phyloP scores from a whole-genome alignment of 192 early-diverging fungal species.

The Phlyctochytrium arcticum region DNA sequence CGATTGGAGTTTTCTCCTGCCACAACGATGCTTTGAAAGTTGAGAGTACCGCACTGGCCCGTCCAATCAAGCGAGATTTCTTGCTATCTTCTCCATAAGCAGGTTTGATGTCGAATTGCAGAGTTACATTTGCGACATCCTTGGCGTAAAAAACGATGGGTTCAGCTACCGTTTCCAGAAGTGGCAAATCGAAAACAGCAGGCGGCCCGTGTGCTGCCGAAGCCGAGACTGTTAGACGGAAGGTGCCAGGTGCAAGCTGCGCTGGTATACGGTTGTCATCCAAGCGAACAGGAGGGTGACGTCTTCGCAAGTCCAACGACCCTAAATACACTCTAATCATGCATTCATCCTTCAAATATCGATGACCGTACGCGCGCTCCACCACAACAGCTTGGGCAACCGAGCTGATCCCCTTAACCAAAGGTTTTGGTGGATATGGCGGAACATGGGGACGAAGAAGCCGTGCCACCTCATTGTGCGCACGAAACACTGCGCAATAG shows the following conservation, averaged over 20 bases:
- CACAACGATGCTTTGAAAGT: constrained; percentile 42
- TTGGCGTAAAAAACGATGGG: constrained; percentile 53
- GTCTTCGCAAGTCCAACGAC: constrained; percentile 52
- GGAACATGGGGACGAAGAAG: constrained; percentile 41
- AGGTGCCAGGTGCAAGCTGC: constrained; percentile 26
- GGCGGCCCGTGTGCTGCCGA: constrained; percentile 57
- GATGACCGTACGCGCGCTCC: constrained; percentile 57
- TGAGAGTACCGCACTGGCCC: constrained; percentile 53
- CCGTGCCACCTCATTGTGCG: constrained; percentile 43
- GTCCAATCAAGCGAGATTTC: constrained; percentile 41
- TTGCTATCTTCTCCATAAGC: constrained; percentile 45
- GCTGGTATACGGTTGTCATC: constrained; percentile 24
- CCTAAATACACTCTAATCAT: constrained; percentile 65
- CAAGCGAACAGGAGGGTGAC: constrained; percentile 41
- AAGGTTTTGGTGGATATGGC: constrained; percentile 1
- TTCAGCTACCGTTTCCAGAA: constrained; percentile 46
- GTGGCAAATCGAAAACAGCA: constrained; percentile 51
- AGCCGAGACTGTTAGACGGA: constrained; percentile 51
- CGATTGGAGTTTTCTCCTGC: constrained; percentile 38
- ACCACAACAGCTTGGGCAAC: constrained; percentile 32
- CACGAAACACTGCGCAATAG: constrained; percentile 42
- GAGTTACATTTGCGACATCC: constrained; percentile 42
- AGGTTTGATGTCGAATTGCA: constrained; percentile 56
- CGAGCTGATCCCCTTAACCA: constrained; percentile 2
- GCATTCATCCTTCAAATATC: constrained; percentile 53